A percentile compares a stretch with the other conserved stretches of the same genome.
Conservation (phyloP, 2,329 filamentous ascomycete species). For the Domatiomyces globalis region DNA sequence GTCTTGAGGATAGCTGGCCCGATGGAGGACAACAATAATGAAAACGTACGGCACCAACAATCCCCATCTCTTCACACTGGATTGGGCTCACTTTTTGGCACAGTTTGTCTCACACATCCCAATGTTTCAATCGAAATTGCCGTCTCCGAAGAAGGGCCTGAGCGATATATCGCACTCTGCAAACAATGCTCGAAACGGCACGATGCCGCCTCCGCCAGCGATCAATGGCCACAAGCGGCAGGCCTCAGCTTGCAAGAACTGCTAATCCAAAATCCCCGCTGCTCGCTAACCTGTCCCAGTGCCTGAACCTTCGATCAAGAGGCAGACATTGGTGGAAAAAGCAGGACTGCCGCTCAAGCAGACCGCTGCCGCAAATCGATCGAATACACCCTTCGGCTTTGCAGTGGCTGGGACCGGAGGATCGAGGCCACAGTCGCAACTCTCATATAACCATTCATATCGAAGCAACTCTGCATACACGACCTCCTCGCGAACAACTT, state of each 20-base stretch:
- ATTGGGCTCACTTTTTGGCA: slow-evolving; percentile 4
- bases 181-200: slow-evolving; percentile 38
- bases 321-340: slow-evolving; percentile 44
- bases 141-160: slow-evolving; percentile 25
- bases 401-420: slow-evolving; percentile 35
- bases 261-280: slow-evolving; percentile 30
- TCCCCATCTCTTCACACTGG: neutral
- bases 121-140: slow-evolving; percentile 20
- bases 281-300: slow-evolving; percentile 25
- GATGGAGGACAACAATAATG: slow-evolving; percentile 1
- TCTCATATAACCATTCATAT: slow-evolving; percentile 23
- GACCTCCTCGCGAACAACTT: slow-evolving; percentile 30
- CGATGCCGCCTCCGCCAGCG: slow-evolving; percentile 30
- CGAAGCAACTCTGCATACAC: slow-evolving; percentile 24
- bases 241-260: slow-evolving; percentile 32
- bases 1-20: slow-evolving; percentile 8
- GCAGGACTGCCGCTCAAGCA: slow-evolving; percentile 39
- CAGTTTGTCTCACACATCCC: slow-evolving; percentile 24
- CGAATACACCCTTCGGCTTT: slow-evolving; percentile 26
- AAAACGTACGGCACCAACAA: slow-evolving; percentile 10
- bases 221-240: slow-evolving; percentile 35
- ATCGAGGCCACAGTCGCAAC: slow-evolving; percentile 23
- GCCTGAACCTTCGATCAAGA: slow-evolving; percentile 43
- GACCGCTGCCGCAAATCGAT: slow-evolving; percentile 28
- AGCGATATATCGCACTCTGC: slow-evolving; percentile 38